phyloP scores from a whole-genome alignment of 345 rosid species.

The Mangifera indica region DNA sequence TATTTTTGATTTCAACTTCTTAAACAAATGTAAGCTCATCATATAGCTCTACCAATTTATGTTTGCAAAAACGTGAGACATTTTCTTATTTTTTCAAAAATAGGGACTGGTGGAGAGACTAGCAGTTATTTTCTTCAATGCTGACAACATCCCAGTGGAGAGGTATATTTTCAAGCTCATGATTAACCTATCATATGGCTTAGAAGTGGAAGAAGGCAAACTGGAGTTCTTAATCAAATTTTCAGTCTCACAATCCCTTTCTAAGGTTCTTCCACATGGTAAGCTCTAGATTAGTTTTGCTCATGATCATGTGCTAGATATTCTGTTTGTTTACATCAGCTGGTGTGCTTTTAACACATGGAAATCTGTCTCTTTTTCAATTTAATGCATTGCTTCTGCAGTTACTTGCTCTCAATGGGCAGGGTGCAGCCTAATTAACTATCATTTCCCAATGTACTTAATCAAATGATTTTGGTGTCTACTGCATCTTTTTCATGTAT shows the following conservation, averaged over 20 bases:
- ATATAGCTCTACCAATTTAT: background rate
- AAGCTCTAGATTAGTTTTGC: constrained; percentile 14
- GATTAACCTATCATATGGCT: constrained; percentile 39
- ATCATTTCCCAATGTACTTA: background rate
- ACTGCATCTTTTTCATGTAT: background rate
- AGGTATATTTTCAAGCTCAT: constrained; percentile 73
- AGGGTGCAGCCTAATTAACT: background rate
- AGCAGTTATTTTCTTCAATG: constrained; percentile 54
- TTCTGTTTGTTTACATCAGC: background rate
- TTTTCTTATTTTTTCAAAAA: constrained; percentile 31
- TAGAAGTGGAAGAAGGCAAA: constrained; percentile 46
- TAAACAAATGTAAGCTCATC: background rate
- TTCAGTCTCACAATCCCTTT: constrained; percentile 52
- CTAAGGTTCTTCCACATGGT: constrained; percentile 56
- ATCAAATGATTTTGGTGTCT: background rate
- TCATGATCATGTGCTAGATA: background rate
- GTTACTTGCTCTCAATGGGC: background rate
- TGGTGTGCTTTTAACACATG: background rate
- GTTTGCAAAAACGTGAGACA: background rate
- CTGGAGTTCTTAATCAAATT: constrained; percentile 73
- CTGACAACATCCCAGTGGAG: constrained; percentile 51
- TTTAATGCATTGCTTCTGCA: background rate
- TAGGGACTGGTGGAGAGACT: constrained; percentile 79
- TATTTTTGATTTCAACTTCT: background rate
- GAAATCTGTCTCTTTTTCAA: background rate